These are phyloP conservation scores for Karstenula rhodostoma DNA, from an alignment of 2,329 filamentous ascomycete species.

Conservation along the genomic window DNA sequence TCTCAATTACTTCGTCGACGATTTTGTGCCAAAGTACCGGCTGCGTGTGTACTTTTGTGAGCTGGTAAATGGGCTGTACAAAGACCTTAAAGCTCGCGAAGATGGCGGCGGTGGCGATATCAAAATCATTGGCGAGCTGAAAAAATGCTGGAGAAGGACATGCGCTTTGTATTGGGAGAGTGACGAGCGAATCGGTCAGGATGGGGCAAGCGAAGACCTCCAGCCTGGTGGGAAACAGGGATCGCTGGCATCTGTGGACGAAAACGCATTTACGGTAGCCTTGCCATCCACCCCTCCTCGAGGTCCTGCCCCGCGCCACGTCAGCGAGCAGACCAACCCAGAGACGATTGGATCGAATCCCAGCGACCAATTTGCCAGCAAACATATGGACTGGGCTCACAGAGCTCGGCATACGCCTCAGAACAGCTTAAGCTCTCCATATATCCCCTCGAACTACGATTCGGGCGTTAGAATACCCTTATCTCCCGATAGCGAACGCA, in stretches of 20 bases:
- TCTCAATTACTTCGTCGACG: constrained; percentile 95
- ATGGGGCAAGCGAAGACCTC: constrained; percentile 72
- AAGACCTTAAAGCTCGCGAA: constrained; percentile 59
- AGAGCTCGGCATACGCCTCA: constrained; percentile 47
- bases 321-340: constrained; percentile 34
- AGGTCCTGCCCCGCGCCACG: constrained; percentile 22
- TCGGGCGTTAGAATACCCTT: constrained; percentile 46
- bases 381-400: constrained; percentile 50
- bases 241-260: constrained; percentile 34
- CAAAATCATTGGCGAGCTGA: constrained; percentile 91
- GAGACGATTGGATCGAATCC: constrained; percentile 47
- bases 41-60: constrained; percentile 82
- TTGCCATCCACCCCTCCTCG: constrained; percentile 37
- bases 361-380: constrained; percentile 49
- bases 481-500: constrained; percentile 59
- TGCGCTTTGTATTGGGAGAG: constrained; percentile 91
- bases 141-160: constrained; percentile 95
- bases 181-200: constrained; percentile 66
- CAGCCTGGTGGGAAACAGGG: constrained; percentile 76
- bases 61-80: constrained; percentile 73
- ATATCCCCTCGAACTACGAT: constrained; percentile 43
- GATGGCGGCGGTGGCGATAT: constrained; percentile 69
- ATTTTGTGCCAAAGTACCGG: constrained; percentile 80
- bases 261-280: constrained; percentile 20
- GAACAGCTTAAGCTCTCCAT: constrained; percentile 47